Base-by-base conservation (phyloP, 495 filamentous ascomycete genomes). In the Aspergillus homomorphus region DNA sequence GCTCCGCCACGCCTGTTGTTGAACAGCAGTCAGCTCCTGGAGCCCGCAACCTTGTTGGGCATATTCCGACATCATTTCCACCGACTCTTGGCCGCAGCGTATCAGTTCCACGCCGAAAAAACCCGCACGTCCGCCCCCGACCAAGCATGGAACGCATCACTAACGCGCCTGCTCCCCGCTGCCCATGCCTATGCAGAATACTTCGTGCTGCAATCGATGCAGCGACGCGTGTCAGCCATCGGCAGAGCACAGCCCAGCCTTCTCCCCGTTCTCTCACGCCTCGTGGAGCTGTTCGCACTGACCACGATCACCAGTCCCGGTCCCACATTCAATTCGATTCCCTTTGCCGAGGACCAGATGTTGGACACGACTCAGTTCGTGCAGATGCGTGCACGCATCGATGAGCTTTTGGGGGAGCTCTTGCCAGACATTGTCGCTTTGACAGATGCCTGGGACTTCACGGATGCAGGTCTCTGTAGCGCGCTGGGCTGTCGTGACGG, bases 371-470 rank as follows among this genome's bases (percentile, higher is more conserved):
- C 3, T 9, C 26, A 28, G 4, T 28, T 28, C 26, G 4, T 28
- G 26, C 26, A 28, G 26, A 28, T 28, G 26, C 26, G 26, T 28
- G 26, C 26, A 9, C 45, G 61, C 15, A 57, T 51, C 7, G 67
- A 69, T 19, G 51, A 56, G 0, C 21, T 55, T 69, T 45, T 70
- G 1, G 59, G 60, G 10, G 15, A 58, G 14, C 54, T 72, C 3
- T 22, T 58, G 4, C 63, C 61, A 10, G 59, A 72, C 19, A 57
- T 59, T 7, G 28, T 67, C 24, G 69, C 61, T 3, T 43, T 72
- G 56, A 68, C 65, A 3, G 69, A 72, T 61, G 67, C 69, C 10
- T 72, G 69, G 69, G 64, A 62, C 42, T 70, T 70, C 44, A 65
- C 62, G 3, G 67, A 72, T 54, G 61, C 60, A 0, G 62, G 53